Evolutionary conservation across 108 stramenopile species (phyloP).

Genomic region (Pseudonitzschia multistriata): DNA sequence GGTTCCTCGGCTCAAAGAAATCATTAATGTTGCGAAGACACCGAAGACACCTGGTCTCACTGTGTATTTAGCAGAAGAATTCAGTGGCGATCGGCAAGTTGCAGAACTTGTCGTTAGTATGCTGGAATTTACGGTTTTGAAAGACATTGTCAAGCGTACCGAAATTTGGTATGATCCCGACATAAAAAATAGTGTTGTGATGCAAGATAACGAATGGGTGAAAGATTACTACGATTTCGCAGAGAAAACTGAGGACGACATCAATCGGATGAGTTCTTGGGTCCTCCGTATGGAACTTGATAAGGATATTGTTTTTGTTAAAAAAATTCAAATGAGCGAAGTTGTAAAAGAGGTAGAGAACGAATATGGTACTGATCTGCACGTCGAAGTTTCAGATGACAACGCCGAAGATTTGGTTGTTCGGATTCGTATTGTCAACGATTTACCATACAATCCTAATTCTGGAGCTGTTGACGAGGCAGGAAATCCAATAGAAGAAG

Average conservation of each 20-base stretch:
- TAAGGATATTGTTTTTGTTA: constrained; percentile 83
- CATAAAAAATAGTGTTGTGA: constrained; percentile 83
- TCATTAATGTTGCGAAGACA: constrained; percentile 97
- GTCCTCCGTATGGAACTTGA: constrained; percentile 95
- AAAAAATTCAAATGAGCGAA: constrained; percentile 89
- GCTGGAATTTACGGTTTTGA: constrained; percentile 93
- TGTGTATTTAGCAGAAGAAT: constrained; percentile 82
- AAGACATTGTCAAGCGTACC: constrained; percentile 88
- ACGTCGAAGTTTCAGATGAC: constrained; percentile 90
- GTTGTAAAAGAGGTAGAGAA: constrained; percentile 76
- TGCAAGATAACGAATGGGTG: constrained; percentile 90
- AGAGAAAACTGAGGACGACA: constrained; percentile 82
- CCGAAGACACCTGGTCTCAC: constrained; percentile 95
- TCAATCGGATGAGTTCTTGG: constrained; percentile 92
- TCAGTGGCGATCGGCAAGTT: constrained; percentile 76
- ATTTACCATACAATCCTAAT: constrained; percentile 59
- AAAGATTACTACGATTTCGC: constrained; percentile 89
- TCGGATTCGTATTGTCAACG: constrained; percentile 90
- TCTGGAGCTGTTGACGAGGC: constrained; percentile 47
- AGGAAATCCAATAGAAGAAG: constrained; percentile 74
- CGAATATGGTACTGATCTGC: constrained; percentile 85
- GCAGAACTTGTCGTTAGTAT: constrained; percentile 81
- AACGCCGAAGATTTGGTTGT: constrained; percentile 89
- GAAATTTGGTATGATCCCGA: constrained; percentile 98
- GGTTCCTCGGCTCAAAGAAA: constrained; percentile 97